These are phyloP conservation scores for Calonectria ilicicola DNA, from an alignment of 2,329 filamentous ascomycete genomes.

Conservation along the genomic window DNA sequence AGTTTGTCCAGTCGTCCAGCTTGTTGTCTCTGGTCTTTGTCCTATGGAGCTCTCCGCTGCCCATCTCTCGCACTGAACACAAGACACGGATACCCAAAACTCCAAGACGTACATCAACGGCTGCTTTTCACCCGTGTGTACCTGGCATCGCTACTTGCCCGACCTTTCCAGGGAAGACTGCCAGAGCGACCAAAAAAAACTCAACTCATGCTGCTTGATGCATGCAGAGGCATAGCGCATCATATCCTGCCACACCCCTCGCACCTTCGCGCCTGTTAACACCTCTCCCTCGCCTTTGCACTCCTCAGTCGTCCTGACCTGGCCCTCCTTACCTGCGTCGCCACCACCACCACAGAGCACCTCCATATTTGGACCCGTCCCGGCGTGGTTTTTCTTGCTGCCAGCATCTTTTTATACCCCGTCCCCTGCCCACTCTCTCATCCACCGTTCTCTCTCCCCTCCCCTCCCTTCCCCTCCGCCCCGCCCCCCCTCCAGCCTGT, in stretches of 20 bases:
- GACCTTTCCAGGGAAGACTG: slow-evolving; percentile 23
- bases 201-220: slow-evolving; percentile 43
- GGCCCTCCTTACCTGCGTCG: slow-evolving; percentile 40
- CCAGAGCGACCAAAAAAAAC: slow-evolving; percentile 38
- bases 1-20: slow-evolving; percentile 26
- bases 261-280: slow-evolving; percentile 24
- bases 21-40: slow-evolving; percentile 29
- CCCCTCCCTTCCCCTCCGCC: slow-evolving; percentile 30
- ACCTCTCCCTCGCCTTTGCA: slow-evolving; percentile 25
- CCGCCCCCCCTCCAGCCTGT: slow-evolving; percentile 42
- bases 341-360: slow-evolving; percentile 39
- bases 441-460: slow-evolving; percentile 43
- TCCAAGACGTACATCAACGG: slow-evolving; percentile 31
- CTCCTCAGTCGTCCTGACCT: slow-evolving; percentile 18
- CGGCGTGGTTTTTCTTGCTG: slow-evolving; percentile 33
- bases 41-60: slow-evolving; percentile 32
- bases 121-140: slow-evolving; percentile 37
- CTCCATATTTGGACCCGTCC: slow-evolving; percentile 41
- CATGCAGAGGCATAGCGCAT: slow-evolving; percentile 43
- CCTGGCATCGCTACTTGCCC: slow-evolving; percentile 40
- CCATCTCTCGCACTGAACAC: slow-evolving; percentile 21
- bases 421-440: slow-evolving; percentile 43
- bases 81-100: slow-evolving; percentile 31
- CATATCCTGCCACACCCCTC: slow-evolving; percentile 38
- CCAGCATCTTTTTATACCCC: slow-evolving; percentile 46